A percentile compares a stretch with the other conserved stretches of the same genome.
Conservation (phyloP, 306 rosid species). For the Biancaea sappan region DNA sequence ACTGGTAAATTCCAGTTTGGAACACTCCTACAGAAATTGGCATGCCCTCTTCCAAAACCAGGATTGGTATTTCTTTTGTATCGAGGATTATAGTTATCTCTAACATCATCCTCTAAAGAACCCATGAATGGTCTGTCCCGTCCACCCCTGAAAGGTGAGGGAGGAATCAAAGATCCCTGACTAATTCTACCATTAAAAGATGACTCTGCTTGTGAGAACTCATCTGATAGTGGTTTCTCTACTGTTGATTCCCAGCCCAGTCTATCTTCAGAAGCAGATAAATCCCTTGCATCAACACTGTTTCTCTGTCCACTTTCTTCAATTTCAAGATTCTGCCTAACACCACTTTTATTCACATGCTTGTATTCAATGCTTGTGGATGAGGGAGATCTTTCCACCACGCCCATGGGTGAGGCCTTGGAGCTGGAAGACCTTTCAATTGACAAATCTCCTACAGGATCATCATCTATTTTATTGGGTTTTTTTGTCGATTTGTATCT, state of each 20-base stretch:
- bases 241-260: constrained; percentile 50
- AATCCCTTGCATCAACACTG: constrained; percentile 66
- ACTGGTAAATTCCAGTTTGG: constrained; percentile 82
- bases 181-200: constrained; percentile 59
- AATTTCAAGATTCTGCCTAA: constrained; percentile 63
- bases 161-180: constrained; percentile 63
- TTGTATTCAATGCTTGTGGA: constrained; percentile 70
- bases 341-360: constrained; percentile 53
- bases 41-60: constrained; percentile 72
- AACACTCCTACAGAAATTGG: constrained; percentile 86
- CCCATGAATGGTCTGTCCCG: constrained; percentile 73
- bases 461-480: constrained; percentile 62
- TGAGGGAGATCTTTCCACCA: constrained; percentile 73
- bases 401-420: constrained; percentile 76
- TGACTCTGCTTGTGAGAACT: constrained; percentile 66
- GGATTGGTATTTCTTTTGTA: constrained; percentile 73
- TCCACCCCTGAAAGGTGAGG: constrained; percentile 68
- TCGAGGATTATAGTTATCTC: constrained; percentile 71
- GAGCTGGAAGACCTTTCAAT: constrained; percentile 74
- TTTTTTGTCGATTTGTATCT: constrained; percentile 70
- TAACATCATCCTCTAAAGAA: constrained; percentile 76
- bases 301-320: constrained; percentile 79
- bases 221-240: constrained; percentile 67
- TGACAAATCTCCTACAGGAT: constrained; percentile 58
- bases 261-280: constrained; percentile 64